These are phyloP conservation scores for Pelargonium nanum DNA, from an alignment of 345 rosid species.

Conservation along the genomic window DNA sequence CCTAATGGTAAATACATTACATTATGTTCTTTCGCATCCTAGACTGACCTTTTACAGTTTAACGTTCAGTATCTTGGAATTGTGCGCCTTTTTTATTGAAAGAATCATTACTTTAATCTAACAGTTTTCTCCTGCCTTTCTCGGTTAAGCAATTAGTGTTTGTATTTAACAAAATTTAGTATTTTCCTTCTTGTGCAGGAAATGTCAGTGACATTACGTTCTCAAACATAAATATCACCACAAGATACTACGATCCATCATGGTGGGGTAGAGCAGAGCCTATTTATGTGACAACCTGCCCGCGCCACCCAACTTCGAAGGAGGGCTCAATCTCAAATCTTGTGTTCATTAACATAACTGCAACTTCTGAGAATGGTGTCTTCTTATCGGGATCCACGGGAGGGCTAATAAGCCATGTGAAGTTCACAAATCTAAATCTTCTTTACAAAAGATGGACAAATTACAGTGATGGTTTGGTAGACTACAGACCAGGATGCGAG, in stretches of 20 bases:
- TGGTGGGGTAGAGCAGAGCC: slow-evolving; percentile 99
- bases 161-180: neutral
- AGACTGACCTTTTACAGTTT: neutral
- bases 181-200: slow-evolving; percentile 40
- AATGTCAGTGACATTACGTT: slow-evolving; percentile 65
- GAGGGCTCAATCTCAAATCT: slow-evolving; percentile 59
- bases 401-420: slow-evolving; percentile 50
- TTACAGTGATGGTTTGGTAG: slow-evolving; percentile 52
- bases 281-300: slow-evolving; percentile 79
- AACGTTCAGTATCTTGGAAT: neutral
- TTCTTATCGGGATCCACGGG: slow-evolving; percentile 71
- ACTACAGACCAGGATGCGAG: slow-evolving; percentile 84
- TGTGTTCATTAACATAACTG: slow-evolving; percentile 57
- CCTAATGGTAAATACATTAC: too few species aligned
- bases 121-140: neutral
- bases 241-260: slow-evolving; percentile 73
- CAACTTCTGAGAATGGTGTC: slow-evolving; percentile 63
- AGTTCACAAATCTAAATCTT: slow-evolving; percentile 53
- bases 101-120: neutral
- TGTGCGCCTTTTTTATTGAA: neutral
- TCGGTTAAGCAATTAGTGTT: neutral
- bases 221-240: slow-evolving; percentile 73
- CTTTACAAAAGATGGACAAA: slow-evolving; percentile 64
- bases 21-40: neutral
- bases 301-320: slow-evolving; percentile 28